These are phyloP conservation scores for Neckera pumila DNA, from an alignment of 225 moss, liverwort and hornwort genomes.

Conservation along the genomic window DNA sequence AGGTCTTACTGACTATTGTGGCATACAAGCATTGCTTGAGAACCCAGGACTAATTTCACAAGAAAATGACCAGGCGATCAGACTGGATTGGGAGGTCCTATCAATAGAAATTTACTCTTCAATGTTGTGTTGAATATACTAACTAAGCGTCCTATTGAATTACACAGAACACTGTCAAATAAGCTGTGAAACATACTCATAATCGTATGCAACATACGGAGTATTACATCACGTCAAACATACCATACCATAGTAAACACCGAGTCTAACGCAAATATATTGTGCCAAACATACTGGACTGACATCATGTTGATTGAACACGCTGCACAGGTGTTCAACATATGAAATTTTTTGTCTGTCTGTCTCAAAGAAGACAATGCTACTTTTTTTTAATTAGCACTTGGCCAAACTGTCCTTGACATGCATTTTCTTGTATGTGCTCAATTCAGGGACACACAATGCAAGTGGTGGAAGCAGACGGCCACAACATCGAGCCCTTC, in stretches of 20 bases:
- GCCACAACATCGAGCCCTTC: conserved; percentile 35
- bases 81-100: neutral
- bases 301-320: neutral
- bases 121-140: too few relatives aligned
- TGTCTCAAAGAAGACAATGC: neutral
- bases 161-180: neutral
- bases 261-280: too few relatives aligned
- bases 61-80: neutral
- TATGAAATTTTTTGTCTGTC: neutral
- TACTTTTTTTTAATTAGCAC: neutral
- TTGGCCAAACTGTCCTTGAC: neutral
- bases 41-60: neutral
- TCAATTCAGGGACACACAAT: conserved; percentile 18
- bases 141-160: neutral
- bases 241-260: neutral
- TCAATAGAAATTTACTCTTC: neutral
- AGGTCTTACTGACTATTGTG: neutral
- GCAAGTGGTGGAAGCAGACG: conserved; percentile 48
- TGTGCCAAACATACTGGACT: too few relatives aligned
- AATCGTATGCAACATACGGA: neutral
- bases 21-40: neutral
- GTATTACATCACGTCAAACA: neutral
- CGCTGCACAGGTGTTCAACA: neutral
- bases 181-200: neutral
- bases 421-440: neutral